Conservation (phyloP, 352 stramenopile species). For the Globisporangium ultimum region DNA sequence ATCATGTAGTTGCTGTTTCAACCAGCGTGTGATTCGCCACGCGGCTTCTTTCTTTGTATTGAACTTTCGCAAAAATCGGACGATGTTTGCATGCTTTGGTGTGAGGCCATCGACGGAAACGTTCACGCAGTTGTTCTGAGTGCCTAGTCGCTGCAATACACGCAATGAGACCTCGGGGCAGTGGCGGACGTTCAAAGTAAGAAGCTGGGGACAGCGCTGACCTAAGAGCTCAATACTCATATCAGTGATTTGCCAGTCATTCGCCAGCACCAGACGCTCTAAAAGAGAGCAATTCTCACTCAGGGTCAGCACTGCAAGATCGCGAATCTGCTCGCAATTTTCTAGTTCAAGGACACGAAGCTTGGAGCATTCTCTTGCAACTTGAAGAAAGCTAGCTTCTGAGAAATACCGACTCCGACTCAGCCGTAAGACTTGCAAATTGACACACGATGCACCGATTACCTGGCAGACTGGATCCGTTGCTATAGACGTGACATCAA, state of each 20-base stretch:
- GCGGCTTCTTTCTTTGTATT: constrained; percentile 26
- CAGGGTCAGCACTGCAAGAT: constrained; percentile 35
- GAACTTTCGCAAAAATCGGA: constrained; percentile 39
- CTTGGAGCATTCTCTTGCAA: constrained; percentile 29
- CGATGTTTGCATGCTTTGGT: constrained; percentile 45
- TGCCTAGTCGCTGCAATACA: constrained; percentile 33
- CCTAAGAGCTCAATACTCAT: constrained; percentile 24
- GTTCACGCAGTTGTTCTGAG: constrained; percentile 31
- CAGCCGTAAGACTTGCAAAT: constrained; percentile 46
- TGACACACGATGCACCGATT: constrained; percentile 28
- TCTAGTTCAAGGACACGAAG: constrained; percentile 58
- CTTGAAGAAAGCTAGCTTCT: constrained; percentile 39
- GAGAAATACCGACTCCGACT: constrained; percentile 78
- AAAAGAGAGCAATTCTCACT: constrained; percentile 31
- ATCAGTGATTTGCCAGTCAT: constrained; percentile 77
- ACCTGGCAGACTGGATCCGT: constrained; percentile 56
- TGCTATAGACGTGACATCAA: constrained; percentile 58
- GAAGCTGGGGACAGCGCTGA: constrained; percentile 25
- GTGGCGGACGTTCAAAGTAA: constrained; percentile 49
- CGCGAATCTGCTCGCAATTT: constrained; percentile 69
- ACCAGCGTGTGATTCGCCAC: constrained; percentile 42
- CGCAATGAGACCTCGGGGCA: constrained; percentile 58
- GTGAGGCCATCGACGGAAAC: constrained; percentile 37
- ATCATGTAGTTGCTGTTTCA: constrained; percentile 25
- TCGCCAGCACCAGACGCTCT: constrained; percentile 54